Evolutionary conservation across 331 rosid species (phyloP).

Genomic region (Malus hybrid): DNA sequence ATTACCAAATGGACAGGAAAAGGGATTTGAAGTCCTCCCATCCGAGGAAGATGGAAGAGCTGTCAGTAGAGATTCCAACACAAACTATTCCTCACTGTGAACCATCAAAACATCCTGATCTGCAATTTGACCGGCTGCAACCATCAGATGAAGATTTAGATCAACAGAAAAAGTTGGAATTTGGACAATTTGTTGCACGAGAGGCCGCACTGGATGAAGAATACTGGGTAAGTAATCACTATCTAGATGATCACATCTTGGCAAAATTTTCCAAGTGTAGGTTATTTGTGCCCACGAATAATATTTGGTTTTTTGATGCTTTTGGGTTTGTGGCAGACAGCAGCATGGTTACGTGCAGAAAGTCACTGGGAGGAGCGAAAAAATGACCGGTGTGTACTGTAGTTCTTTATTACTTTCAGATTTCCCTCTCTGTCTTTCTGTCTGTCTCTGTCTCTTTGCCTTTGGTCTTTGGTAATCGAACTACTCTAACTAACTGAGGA

Average conservation of each 20-base stretch:
- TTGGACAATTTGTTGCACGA: conserved; percentile 72
- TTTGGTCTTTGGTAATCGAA: neutral
- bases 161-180: conserved; percentile 39
- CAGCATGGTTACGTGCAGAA: conserved; percentile 97
- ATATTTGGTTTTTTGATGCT: conserved; percentile 19
- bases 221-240: conserved; percentile 63
- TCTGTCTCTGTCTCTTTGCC: neutral
- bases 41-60: conserved; percentile 41
- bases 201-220: conserved; percentile 88
- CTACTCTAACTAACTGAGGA: neutral
- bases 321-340: conserved; percentile 54
- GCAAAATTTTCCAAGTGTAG: neutral
- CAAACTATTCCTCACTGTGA: conserved; percentile 15
- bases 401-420: neutral
- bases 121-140: conserved; percentile 68
- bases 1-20: conserved; percentile 30
- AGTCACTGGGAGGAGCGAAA: conserved; percentile 73
- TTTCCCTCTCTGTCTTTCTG: neutral
- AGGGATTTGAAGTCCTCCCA: conserved; percentile 46
- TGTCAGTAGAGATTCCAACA: conserved; percentile 36
- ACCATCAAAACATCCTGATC: conserved; percentile 12
- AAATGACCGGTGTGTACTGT: conserved; percentile 45
- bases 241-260: neutral
- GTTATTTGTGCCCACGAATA: neutral
- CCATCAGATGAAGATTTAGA: conserved; percentile 47